These are phyloP conservation scores for Prunus yedoensis DNA, from an alignment of 331 rosid genomes.

Conservation along the genomic window DNA sequence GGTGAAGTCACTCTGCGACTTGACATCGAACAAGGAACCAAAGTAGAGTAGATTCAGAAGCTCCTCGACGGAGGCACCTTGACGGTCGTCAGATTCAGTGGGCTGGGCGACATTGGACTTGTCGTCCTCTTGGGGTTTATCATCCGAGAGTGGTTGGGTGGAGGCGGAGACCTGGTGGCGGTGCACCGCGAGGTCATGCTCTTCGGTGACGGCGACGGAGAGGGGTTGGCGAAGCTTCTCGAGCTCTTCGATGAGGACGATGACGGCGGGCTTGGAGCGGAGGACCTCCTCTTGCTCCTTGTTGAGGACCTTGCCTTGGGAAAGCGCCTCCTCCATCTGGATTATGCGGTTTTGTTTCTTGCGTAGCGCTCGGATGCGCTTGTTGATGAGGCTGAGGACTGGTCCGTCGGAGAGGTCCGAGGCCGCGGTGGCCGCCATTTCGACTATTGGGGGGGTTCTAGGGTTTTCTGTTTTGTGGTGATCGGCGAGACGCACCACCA, in stretches of 20 bases:
- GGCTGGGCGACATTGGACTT: constrained; percentile 15
- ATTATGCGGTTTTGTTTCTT: constrained; percentile 72
- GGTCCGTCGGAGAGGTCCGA: constrained; percentile 80
- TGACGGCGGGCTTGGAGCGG: constrained; percentile 65
- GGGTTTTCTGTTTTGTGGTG: background rate
- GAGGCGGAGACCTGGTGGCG: constrained; percentile 28
- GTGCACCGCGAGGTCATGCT: constrained; percentile 44
- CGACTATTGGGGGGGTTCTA: background rate
- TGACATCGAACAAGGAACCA: constrained; percentile 83
- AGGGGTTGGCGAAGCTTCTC: constrained; percentile 93
- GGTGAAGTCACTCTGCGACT: constrained; percentile 81
- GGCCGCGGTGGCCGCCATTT: constrained; percentile 54
- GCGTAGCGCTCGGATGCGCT: constrained; percentile 81
- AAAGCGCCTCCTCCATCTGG: constrained; percentile 68
- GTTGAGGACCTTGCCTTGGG: constrained; percentile 78
- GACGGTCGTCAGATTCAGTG: constrained; percentile 18
- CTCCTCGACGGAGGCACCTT: constrained; percentile 49
- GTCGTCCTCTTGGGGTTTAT: background rate
- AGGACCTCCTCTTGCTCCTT: constrained; percentile 84
- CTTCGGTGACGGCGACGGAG: constrained; percentile 63
- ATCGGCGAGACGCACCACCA: constrained; percentile 4
- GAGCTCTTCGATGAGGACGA: constrained; percentile 69
- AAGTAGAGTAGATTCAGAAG: constrained; percentile 79
- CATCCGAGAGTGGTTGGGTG: constrained; percentile 13
- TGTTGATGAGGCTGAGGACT: constrained; percentile 79